Conservation (phyloP, 2,329 filamentous ascomycete species). For the Penicillium sp. region DNA sequence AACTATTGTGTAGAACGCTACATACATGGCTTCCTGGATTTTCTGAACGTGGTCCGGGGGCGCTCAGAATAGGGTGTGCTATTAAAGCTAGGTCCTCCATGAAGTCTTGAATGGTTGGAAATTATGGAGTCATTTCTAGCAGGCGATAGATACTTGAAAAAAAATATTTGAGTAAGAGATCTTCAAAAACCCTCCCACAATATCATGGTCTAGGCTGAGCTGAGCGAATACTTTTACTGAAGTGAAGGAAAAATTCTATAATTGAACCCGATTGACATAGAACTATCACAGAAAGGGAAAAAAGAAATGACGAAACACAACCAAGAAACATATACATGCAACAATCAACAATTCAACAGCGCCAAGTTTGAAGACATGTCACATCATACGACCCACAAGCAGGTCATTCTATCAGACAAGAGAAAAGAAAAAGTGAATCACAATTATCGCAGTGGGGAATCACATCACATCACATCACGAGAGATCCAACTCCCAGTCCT, state of each 20-base stretch:
- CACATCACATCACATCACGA: conserved; percentile 13
- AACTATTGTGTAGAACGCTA: neutral
- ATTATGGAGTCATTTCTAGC: neutral
- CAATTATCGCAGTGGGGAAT: conserved; percentile 27
- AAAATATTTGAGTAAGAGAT: neutral
- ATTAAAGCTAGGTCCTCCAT: neutral
- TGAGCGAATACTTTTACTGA: neutral
- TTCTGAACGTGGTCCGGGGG: neutral
- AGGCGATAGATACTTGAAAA: neutral
- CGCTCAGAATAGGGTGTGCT: neutral
- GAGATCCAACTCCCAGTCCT: neutral
- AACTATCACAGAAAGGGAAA: neutral
- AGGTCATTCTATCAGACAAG: conserved; percentile 28
- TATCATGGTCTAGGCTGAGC: neutral
- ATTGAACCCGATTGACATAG: conserved; percentile 14
- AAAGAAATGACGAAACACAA: conserved; percentile 5
- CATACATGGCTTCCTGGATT: too few species aligned
- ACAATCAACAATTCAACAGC: conserved; percentile 21
- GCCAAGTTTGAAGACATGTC: conserved; percentile 31
- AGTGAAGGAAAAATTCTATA: neutral
- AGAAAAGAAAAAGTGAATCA: conserved; percentile 15
- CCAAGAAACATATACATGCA: conserved; percentile 27
- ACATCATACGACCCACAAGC: conserved; percentile 30
- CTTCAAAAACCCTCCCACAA: neutral
- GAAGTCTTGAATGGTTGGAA: neutral